phyloP scores from a whole-genome alignment of 768 basidiomycete genomes.

The Rhizopogon roseolus region DNA sequence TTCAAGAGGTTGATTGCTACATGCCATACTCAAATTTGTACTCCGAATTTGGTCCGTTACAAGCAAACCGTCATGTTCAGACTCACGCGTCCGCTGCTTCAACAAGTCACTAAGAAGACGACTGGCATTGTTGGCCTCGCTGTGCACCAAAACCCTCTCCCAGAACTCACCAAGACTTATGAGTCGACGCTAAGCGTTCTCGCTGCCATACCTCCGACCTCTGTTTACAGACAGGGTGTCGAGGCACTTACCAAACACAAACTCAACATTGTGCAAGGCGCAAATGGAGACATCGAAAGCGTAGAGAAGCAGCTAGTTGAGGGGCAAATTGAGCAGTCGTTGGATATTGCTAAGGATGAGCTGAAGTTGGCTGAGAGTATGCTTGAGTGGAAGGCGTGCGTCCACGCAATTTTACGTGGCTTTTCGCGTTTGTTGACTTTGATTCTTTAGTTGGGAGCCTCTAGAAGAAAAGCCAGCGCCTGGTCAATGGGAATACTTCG shows the following conservation, averaged over 20 bases:
- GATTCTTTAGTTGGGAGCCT: constrained; percentile 72
- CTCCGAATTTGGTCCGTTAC: constrained; percentile 1
- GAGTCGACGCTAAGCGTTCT: constrained; percentile 69
- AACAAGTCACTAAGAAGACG: constrained; percentile 62
- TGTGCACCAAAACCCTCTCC: constrained; percentile 82
- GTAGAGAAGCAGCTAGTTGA: constrained; percentile 77
- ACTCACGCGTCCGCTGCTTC: constrained; percentile 65
- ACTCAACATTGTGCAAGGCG: constrained; percentile 64
- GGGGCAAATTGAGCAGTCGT: constrained; percentile 82
- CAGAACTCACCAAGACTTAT: constrained; percentile 72
- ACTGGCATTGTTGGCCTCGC: constrained; percentile 84
- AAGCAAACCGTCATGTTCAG: constrained; percentile 59
- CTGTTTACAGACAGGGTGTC: constrained; percentile 85
- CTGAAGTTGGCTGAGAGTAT: constrained; percentile 72
- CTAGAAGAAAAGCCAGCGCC: constrained; percentile 74
- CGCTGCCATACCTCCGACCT: constrained; percentile 67
- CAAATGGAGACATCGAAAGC: constrained; percentile 57
- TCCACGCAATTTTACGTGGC: constrained; percentile 18
- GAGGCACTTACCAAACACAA: constrained; percentile 83
- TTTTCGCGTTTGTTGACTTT: constrained; percentile 3
- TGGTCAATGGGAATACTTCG: constrained; percentile 88
- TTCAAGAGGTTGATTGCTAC: background rate
- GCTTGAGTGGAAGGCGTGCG: constrained; percentile 96
- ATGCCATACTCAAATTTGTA: background rate
- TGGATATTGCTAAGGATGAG: constrained; percentile 83